Evolutionary conservation across 345 rosid species (phyloP).

Genomic region (Eucalyptus marginata): DNA sequence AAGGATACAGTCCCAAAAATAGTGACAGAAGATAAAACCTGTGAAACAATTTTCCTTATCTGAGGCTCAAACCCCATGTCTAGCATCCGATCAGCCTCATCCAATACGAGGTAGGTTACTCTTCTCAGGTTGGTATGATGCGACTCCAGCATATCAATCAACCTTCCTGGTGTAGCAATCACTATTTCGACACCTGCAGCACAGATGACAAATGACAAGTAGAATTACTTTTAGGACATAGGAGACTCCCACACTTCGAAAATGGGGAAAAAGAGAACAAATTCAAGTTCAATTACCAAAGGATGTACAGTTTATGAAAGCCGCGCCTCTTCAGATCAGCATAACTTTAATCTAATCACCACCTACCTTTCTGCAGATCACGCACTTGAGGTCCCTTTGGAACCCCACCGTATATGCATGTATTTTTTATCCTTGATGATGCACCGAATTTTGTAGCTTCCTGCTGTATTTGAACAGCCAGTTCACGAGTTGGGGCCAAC

Average conservation of each 20-base stretch:
- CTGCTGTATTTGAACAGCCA: slow-evolving; percentile 99
- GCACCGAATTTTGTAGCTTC: slow-evolving; percentile 96
- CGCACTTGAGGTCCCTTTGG: slow-evolving; percentile 99
- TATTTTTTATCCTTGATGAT: slow-evolving; percentile 84
- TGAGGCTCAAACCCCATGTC: slow-evolving; percentile 99
- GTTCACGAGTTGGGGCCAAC: slow-evolving; percentile 98
- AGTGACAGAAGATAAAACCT: slow-evolving; percentile 21
- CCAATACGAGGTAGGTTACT: slow-evolving; percentile 95
- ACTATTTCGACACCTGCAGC: slow-evolving; percentile 85
- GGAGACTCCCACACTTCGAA: background rate
- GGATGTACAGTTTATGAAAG: slow-evolving; percentile 19
- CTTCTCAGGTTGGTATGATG: slow-evolving; percentile 89
- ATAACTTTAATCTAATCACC: slow-evolving; percentile 17
- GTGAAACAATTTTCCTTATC: slow-evolving; percentile 79
- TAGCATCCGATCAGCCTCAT: slow-evolving; percentile 99
- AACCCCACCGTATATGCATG: slow-evolving; percentile 98
- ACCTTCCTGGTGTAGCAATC: slow-evolving; percentile 98
- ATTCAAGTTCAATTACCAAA: slow-evolving; percentile 12
- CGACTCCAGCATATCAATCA: slow-evolving; percentile 97
- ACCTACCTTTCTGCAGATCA: slow-evolving; percentile 97
- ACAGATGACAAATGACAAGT: background rate
- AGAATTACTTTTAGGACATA: background rate
- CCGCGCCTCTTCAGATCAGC: slow-evolving; percentile 15
- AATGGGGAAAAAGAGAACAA: background rate
- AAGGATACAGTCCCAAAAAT: background rate